Evolutionary conservation across 306 rosid genomes (phyloP).

Genomic region (Rosa chinensis): DNA sequence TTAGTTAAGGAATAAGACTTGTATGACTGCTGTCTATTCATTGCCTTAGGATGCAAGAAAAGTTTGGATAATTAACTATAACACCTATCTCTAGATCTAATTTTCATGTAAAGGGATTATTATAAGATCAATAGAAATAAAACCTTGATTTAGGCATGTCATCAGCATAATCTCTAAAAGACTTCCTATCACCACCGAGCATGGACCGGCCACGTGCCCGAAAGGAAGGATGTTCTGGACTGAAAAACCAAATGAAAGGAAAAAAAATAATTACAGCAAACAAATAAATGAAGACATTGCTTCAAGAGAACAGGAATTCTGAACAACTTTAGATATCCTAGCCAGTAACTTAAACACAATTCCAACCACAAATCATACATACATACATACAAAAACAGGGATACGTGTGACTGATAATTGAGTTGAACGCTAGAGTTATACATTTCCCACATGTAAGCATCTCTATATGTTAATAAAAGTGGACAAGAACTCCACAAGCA

Average conservation of each 20-base stretch:
- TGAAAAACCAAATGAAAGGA: constrained; percentile 46
- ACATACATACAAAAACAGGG: constrained; percentile 9
- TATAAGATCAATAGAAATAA: constrained; percentile 31
- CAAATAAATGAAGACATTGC: constrained; percentile 14
- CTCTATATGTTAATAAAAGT: neutral
- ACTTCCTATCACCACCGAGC: constrained; percentile 90
- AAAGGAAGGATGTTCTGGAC: constrained; percentile 97
- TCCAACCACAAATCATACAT: neutral
- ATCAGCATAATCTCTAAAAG: constrained; percentile 80
- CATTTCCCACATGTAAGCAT: neutral
- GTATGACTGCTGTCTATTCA: neutral
- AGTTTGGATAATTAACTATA: neutral
- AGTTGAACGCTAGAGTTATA: neutral
- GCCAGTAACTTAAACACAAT: constrained; percentile 14
- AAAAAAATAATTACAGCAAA: constrained; percentile 9
- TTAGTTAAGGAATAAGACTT: neutral
- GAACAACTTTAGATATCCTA: constrained; percentile 19
- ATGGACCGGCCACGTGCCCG: constrained; percentile 89
- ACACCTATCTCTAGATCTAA: neutral
- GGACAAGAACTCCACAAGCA: neutral
- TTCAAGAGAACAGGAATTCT: constrained; percentile 12
- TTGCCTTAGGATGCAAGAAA: neutral
- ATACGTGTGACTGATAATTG: neutral
- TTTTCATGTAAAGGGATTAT: neutral
- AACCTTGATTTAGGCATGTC: constrained; percentile 91